phyloP scores from a whole-genome alignment of 1,284 basidiomycete species.

The Meira nashicola region DNA sequence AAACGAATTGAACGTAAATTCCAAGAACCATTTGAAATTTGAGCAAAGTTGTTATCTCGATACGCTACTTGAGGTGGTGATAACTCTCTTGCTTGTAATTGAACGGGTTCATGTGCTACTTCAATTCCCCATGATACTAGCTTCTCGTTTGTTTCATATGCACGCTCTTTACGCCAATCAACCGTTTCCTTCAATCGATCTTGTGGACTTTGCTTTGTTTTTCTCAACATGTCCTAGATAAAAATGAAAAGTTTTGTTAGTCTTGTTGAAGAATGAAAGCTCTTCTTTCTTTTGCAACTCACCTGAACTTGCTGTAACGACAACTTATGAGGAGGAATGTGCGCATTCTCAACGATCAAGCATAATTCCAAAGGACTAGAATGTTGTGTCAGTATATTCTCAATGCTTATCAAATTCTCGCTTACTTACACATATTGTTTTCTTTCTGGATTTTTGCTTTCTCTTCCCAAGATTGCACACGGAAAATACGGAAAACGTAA shows the following conservation, averaged over 20 bases:
- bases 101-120: conserved; percentile 48
- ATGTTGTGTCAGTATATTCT: no score
- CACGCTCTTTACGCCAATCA: conserved; percentile 18
- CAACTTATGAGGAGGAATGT: conserved; percentile 21
- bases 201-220: conserved; percentile 20
- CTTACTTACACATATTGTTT: no score
- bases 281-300: conserved; percentile 26
- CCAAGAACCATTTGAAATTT: conserved; percentile 15
- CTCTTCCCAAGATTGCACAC: background rate
- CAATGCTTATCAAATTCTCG: no score
- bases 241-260: no score
- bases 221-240: conserved; percentile 27
- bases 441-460: background rate
- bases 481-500: background rate
- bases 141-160: conserved; percentile 25
- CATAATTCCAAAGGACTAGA: conserved; percentile 34
- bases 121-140: conserved; percentile 54
- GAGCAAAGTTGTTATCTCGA: conserved; percentile 10
- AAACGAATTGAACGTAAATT: conserved; percentile 30
- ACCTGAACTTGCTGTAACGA: conserved; percentile 6
- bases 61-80: conserved; percentile 42
- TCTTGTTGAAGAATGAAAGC: conserved; percentile 14
- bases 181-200: conserved; percentile 13
- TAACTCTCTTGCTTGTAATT: conserved; percentile 52
- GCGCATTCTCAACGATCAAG: conserved; percentile 22